These are phyloP conservation scores for thale cress (Arabidopsis thaliana) DNA, from an alignment of 345 rosid genomes.

Conservation along the genomic window DNA sequence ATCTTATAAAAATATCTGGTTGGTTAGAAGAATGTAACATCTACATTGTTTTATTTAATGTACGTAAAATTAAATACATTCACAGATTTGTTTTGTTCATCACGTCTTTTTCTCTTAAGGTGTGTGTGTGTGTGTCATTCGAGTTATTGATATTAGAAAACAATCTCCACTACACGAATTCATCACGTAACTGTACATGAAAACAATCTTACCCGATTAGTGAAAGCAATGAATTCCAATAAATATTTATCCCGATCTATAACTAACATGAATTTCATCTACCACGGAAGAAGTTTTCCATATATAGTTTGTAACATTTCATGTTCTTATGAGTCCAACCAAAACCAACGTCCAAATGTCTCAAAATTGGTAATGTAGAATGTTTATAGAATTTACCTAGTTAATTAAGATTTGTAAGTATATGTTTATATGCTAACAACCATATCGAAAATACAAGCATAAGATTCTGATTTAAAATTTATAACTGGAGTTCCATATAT, in stretches of 20 bases:
- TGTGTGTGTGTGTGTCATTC: not conserved
- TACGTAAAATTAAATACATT: not conserved
- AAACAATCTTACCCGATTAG: not conserved
- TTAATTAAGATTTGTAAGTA: too few relatives aligned
- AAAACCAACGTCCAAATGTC: too few relatives aligned
- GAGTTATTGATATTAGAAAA: not conserved
- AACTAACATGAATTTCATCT: too few relatives aligned
- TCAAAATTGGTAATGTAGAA: too few relatives aligned
- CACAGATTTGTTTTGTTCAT: not conserved
- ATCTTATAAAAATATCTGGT: slow-evolving; percentile 27
- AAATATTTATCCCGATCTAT: not conserved
- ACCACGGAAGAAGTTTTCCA: too few relatives aligned
- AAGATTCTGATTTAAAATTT: not conserved
- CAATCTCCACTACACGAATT: not conserved
- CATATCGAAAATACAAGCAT: not conserved
- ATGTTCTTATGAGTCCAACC: too few relatives aligned
- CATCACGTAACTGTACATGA: not conserved
- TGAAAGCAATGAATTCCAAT: not conserved
- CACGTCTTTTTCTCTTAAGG: slow-evolving; percentile 17
- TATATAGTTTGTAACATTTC: too few relatives aligned
- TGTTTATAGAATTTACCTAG: too few relatives aligned
- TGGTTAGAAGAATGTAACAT: slow-evolving; percentile 29
- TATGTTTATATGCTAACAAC: not conserved
- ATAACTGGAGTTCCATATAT: not conserved
- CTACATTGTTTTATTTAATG: slow-evolving; percentile 1